Evolutionary conservation across 1,139 yeast species (phyloP), one percentile per base, ranked within the genome.

Genomic region (Hansenula lynferdii): DNA sequence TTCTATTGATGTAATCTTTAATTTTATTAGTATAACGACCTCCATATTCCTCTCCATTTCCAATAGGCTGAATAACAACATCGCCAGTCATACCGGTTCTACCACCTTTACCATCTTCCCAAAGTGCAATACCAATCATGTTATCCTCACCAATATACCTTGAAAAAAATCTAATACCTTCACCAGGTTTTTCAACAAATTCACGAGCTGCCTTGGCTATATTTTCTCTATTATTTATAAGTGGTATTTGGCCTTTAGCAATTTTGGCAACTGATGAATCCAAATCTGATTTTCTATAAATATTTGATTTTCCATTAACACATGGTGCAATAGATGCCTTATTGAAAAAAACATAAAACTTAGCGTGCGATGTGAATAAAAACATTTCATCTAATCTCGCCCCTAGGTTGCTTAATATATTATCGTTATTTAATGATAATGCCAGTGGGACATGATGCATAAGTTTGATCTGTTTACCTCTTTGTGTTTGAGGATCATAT

Each of bases 131-230:
- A 9, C 87, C 96, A 48, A 87, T 86, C 95, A 87, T 85, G 58
- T 87, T 87, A 60, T 87, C 97, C 56, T 87, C 97, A 4, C 96
- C 96, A 54, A 89, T 87, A 58, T 82, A 89, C 42, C 80, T 68
- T 8, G 95, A 79, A 60, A 89, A 87, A 45, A 79, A 76, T 41
- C 78, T 71, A 38, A 89, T 68, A 0, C 96, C 47, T 24, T 50
- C 49, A 19, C 42, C 43, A 4, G 34, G 30, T 5, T 29, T 21
- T 3, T 33, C 27, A 12, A 37, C 35, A 27, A 38, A 53, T 9
- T 35, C 21, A 3, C 24, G 12, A 2, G 57, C 57, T 5, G 38
- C 56, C 35, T 30, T 49, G 39, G 39, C 64, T 53, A 46, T 60
- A 43, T 42, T 53, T 36, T 28, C 59, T 9, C 36, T 62, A 42